Evolutionary conservation across 441 rosid genomes (phyloP).

Genomic region (Flueggea neowawraea): DNA sequence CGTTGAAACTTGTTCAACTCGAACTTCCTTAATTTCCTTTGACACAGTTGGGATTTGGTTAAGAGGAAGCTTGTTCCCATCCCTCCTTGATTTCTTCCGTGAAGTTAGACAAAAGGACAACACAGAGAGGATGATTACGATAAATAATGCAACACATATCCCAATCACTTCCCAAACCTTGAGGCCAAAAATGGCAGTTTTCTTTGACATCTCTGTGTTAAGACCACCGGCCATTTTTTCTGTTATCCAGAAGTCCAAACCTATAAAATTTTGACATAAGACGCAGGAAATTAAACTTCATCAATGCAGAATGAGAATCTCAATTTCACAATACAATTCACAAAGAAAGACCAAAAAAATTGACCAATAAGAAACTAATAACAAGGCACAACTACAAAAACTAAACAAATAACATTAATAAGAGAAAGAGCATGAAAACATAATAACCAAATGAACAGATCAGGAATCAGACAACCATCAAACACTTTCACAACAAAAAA

Average conservation of each 20-base stretch:
- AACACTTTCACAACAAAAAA: background rate
- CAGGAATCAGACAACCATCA: conserved; percentile 7
- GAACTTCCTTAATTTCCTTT: conserved; percentile 91
- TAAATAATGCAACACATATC: conserved; percentile 59
- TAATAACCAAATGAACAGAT: conserved; percentile 24
- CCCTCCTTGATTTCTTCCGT: conserved; percentile 60
- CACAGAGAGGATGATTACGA: conserved; percentile 56
- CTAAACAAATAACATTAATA: background rate
- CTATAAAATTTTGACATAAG: conserved; percentile 25
- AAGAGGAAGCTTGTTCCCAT: conserved; percentile 49
- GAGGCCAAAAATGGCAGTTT: conserved; percentile 57
- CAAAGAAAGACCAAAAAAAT: background rate
- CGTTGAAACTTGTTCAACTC: conserved; percentile 66
- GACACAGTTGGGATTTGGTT: conserved; percentile 76
- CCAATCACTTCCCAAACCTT: conserved; percentile 81
- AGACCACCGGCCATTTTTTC: conserved; percentile 57
- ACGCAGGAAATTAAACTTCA: conserved; percentile 10
- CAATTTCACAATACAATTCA: background rate
- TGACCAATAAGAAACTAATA: background rate
- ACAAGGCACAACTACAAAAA: conserved; percentile 7
- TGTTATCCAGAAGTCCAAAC: conserved; percentile 17
- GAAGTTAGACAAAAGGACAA: conserved; percentile 59
- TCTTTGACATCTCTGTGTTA: conserved; percentile 63
- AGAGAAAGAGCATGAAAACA: background rate
- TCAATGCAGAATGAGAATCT: conserved; percentile 11